These are phyloP conservation scores for Thinopyrum obtusiflorum DNA, from an alignment of 202 grass and related monocot genomes.

Conservation along the genomic window DNA sequence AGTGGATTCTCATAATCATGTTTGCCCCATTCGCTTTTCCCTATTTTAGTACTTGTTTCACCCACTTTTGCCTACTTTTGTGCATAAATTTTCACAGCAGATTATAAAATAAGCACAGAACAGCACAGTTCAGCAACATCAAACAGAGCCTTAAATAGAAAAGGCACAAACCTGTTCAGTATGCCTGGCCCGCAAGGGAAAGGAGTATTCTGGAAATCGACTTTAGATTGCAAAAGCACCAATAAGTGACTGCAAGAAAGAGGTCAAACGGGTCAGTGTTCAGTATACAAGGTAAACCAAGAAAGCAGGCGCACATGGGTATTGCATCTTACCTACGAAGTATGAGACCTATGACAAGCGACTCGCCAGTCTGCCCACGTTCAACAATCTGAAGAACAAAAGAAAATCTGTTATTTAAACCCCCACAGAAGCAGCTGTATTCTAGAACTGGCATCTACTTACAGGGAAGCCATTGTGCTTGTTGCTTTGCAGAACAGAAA, in stretches of 20 bases:
- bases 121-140: no score
- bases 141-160: not conserved
- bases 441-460: slow-evolving; percentile 34
- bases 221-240: slow-evolving; percentile 93
- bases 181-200: slow-evolving; percentile 95
- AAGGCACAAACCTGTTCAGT: slow-evolving; percentile 74
- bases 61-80: not conserved
- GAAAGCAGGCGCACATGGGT: not conserved
- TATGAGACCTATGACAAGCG: slow-evolving; percentile 89
- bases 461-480: slow-evolving; percentile 97
- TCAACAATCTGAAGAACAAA: slow-evolving; percentile 72
- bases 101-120: not conserved
- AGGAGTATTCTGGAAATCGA: slow-evolving; percentile 94
- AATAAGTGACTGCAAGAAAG: slow-evolving; percentile 74
- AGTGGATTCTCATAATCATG: not conserved
- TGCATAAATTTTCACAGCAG: not conserved
- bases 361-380: slow-evolving; percentile 75
- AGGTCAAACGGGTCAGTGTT: slow-evolving; percentile 28
- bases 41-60: not conserved
- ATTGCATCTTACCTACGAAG: slow-evolving; percentile 70
- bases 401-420: not conserved
- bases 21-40: not conserved
- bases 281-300: slow-evolving; percentile 18
- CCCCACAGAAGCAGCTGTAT: not conserved
- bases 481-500: slow-evolving; percentile 76